phyloP scores from a whole-genome alignment of 257 asterid genomes.

The Solanum gandarillasii region DNA sequence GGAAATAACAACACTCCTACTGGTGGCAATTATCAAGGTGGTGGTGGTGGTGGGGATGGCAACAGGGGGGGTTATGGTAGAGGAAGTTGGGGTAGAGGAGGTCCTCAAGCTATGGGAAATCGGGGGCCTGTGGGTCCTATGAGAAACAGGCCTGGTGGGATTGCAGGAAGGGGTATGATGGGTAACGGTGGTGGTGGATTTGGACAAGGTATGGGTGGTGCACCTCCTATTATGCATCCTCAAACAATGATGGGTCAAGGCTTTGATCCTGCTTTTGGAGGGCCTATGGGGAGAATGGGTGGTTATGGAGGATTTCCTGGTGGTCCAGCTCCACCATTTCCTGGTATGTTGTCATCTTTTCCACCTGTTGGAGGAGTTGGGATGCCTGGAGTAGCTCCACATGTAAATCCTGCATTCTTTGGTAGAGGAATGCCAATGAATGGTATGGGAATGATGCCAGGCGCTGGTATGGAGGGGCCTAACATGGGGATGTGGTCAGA shows the following conservation, averaged over 20 bases:
- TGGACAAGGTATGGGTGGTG: conserved; percentile 68
- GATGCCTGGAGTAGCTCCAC: conserved; percentile 94
- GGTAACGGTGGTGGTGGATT: conserved; percentile 60
- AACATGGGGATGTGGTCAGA: conserved; percentile 86
- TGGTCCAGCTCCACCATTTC: conserved; percentile 56
- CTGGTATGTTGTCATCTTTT: conserved; percentile 68
- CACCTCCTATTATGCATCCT: conserved; percentile 76
- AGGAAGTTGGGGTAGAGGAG: conserved; percentile 70
- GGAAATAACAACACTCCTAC: conserved; percentile 35
- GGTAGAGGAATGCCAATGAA: conserved; percentile 89
- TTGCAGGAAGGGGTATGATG: conserved; percentile 56
- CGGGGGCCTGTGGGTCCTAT: conserved; percentile 32
- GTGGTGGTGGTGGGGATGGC: conserved; percentile 15
- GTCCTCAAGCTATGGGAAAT: conserved; percentile 25
- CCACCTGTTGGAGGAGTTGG: conserved; percentile 72
- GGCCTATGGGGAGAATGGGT: conserved; percentile 83
- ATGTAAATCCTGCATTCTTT: conserved; percentile 89
- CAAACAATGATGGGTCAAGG: conserved; percentile 96
- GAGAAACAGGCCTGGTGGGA: conserved; percentile 49
- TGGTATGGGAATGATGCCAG: conserved; percentile 90
- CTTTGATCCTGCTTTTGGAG: conserved; percentile 87
- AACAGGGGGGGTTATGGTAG: conserved; percentile 61
- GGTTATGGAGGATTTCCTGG: conserved; percentile 80
- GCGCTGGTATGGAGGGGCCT: conserved; percentile 68
- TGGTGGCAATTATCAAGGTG: conserved; percentile 28